These are phyloP conservation scores for Endocalyx cinctus DNA, from an alignment of 2,329 filamentous ascomycete genomes.

Conservation along the genomic window DNA sequence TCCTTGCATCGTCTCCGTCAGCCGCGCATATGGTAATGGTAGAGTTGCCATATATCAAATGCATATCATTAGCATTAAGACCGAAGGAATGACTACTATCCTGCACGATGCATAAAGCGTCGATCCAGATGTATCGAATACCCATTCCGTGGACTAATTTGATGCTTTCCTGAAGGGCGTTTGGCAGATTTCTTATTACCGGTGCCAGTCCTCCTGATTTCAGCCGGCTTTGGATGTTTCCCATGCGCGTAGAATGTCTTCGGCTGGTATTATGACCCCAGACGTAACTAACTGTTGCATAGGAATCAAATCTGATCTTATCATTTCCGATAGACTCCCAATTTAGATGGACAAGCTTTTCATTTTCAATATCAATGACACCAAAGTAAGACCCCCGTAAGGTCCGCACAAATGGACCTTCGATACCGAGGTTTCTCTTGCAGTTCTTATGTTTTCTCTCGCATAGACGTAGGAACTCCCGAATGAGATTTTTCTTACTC, in stretches of 20 bases:
- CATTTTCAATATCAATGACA: constrained; percentile 4
- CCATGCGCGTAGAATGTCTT: constrained; percentile 1
- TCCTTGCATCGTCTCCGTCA: constrained; percentile 5
- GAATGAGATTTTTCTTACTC: no score
- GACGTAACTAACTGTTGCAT: constrained; percentile 3
- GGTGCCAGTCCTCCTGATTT: not conserved
- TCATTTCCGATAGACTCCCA: not conserved
- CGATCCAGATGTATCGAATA: constrained; percentile 14
- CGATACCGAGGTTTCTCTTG: no score
- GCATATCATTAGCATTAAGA: constrained; percentile 10
- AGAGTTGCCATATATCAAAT: constrained; percentile 10
- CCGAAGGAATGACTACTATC: constrained; percentile 9
- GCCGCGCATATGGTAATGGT: constrained; percentile 6
- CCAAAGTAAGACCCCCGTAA: constrained; percentile 7
- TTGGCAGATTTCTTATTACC: constrained; percentile 1
- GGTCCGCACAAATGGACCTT: no score
- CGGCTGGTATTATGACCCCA: constrained; percentile 1
- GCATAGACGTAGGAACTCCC: no score
- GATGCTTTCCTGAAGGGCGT: not conserved
- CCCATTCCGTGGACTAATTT: constrained; percentile 1
- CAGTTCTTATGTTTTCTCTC: no score
- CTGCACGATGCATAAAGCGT: constrained; percentile 17
- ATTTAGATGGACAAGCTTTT: constrained; percentile 1
- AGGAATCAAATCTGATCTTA: not conserved
- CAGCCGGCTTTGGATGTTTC: constrained; percentile 1